Base-by-base conservation (phyloP, 306 rosid genomes). In the Lathyrus tuberosus region DNA sequence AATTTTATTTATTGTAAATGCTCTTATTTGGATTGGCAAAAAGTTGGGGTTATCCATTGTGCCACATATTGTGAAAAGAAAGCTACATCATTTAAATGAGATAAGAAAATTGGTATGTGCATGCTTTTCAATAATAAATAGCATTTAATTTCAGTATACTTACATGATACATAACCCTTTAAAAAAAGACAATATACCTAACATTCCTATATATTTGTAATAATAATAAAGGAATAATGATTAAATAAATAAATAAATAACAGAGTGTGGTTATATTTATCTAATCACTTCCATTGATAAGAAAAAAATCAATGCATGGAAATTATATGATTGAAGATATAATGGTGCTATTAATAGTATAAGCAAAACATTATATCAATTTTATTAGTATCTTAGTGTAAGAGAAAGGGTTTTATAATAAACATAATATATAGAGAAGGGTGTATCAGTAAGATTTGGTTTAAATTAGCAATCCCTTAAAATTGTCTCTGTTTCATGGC, bases 41-140 rank as follows among this genome's bases (percentile, higher is more conserved):
- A 60, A 15, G 14, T 62, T 62, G 67, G 17, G 33, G 51, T 20
- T 61, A n/a, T 61, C 46, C 48, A 35, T 20, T 37, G 15, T 37
- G 67, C 18, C 38, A 64, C 53, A 20, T 63, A 40, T 8, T 38
- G 33, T 62, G 51, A 62, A 62, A 20, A 20, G 22, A 20, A 20
- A 20, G 22, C 22, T 20, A 20, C 22, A 20, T 20, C 22, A 20
- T 20, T 20, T 20, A 20, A 20, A 62, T 49, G 18, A 16, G 49
- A 62, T 40, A 40, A 20, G 5, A 40, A 31, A 62, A 62, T 62
- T 38, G 31, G 11, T 6, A 40, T 62, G 49, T 15, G 48, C 33
- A 18, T 6, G 33, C 10, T 40, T 18, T 62, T 12, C 67, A 62
- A 62, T 18, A 18, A 17, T 60, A 15, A 15, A 10, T 4, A 13